These are phyloP conservation scores for Lycium ferocissimum DNA, from an alignment of 257 asterid genomes.

Conservation along the genomic window DNA sequence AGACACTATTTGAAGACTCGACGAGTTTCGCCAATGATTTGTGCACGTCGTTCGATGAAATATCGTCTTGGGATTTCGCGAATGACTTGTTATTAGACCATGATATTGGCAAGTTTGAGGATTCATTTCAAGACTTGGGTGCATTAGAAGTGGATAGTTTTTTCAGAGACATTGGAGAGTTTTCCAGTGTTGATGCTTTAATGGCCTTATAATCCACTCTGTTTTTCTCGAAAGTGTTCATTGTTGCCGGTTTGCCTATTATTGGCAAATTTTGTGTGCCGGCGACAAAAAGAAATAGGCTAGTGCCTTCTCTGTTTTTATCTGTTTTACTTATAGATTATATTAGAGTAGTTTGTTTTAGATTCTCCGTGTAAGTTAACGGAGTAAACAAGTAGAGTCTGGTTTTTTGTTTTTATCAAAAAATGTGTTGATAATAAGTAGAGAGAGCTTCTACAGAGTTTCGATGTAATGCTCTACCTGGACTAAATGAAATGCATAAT, in stretches of 20 bases:
- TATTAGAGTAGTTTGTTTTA: conserved; percentile 27
- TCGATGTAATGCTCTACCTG: not conserved
- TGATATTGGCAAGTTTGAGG: conserved; percentile 44
- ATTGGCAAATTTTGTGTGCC: conserved; percentile 73
- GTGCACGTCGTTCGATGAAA: not conserved
- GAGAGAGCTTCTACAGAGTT: not conserved
- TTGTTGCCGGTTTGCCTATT: conserved; percentile 53
- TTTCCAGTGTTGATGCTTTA: conserved; percentile 47
- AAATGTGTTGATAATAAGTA: conserved; percentile 25
- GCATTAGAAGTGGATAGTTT: conserved; percentile 60
- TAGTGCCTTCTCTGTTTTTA: not conserved
- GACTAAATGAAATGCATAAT: conserved; percentile 24
- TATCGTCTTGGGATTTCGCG: conserved; percentile 13
- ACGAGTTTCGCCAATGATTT: conserved; percentile 26
- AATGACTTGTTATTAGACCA: conserved; percentile 10
- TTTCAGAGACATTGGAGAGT: conserved; percentile 58
- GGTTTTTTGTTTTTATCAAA: not conserved
- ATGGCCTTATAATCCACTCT: conserved; percentile 38
- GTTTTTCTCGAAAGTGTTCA: not conserved
- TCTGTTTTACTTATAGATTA: not conserved
- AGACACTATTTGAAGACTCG: conserved; percentile 30
- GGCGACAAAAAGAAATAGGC: conserved; percentile 39
- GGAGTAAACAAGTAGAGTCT: conserved; percentile 44
- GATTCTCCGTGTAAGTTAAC: conserved; percentile 40
- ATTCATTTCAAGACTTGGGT: conserved; percentile 49